A percentile compares a stretch with the other conserved stretches of the same genome.
Conservation (phyloP, 2,329 filamentous ascomycete genomes). For the Talaromyces sp. region DNA sequence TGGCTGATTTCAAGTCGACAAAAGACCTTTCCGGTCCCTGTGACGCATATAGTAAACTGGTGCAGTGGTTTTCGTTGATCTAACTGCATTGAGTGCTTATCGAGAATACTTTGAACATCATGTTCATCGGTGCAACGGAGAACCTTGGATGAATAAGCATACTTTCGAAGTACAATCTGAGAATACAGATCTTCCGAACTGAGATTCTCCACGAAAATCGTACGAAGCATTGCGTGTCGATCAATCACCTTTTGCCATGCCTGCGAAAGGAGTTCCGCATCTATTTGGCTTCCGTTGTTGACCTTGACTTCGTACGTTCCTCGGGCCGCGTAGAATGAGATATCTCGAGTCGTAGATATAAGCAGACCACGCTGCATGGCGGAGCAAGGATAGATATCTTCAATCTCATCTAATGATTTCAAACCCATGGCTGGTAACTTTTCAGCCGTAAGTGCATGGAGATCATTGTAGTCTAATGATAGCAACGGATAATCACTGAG, state of each 20-base stretch:
- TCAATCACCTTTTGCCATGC: conserved; percentile 16
- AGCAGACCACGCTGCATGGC: conserved; percentile 41
- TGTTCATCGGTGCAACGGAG: conserved; percentile 23
- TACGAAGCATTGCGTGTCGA: conserved; percentile 17
- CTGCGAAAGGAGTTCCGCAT: conserved; percentile 27
- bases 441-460: conserved; percentile 36
- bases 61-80: conserved; percentile 39
- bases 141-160: conserved; percentile 18
- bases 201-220: conserved; percentile 32
- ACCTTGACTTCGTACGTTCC: conserved; percentile 35
- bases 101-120: conserved; percentile 29
- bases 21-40: conserved; percentile 29
- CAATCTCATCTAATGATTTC: conserved; percentile 24
- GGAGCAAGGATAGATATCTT: conserved; percentile 44
- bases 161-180: conserved; percentile 36
- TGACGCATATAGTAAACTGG: conserved; percentile 44
- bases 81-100: conserved; percentile 27
- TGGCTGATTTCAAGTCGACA: conserved; percentile 46
- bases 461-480: conserved; percentile 41
- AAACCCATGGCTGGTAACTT: conserved; percentile 40
- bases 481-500: conserved; percentile 47
- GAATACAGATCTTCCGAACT: conserved; percentile 20
- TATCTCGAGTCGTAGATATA: conserved; percentile 45
- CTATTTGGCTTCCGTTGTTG: conserved; percentile 21
- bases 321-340: conserved; percentile 39